phyloP scores from a whole-genome alignment of 106 monocot species.

The Gastrodia elata region DNA sequence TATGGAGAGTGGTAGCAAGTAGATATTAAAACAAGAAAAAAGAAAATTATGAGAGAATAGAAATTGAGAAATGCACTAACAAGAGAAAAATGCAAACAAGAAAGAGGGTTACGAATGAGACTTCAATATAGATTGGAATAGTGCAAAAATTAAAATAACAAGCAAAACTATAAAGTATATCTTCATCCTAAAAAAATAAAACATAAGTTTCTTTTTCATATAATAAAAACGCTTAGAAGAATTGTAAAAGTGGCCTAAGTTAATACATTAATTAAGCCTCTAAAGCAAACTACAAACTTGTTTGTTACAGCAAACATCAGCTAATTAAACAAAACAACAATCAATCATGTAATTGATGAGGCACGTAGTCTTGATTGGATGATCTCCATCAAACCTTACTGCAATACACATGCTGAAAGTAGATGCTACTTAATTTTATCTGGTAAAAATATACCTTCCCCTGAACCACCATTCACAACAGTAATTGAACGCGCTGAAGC shows the following conservation, averaged over 20 bases:
- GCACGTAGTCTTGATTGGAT: not conserved
- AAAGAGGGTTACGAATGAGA: too few species aligned
- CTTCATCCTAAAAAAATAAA: not conserved
- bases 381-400: not conserved
- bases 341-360: not conserved
- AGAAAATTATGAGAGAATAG: too few species aligned
- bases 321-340: not conserved
- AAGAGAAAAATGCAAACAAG: too few species aligned
- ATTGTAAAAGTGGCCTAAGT: not conserved
- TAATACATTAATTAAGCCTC: not conserved
- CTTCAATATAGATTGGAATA: too few species aligned
- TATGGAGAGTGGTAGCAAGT: too few species aligned
- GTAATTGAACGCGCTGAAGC: constrained; percentile 24
- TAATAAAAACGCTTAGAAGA: not conserved
- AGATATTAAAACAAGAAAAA: too few species aligned
- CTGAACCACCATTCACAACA: constrained; percentile 16
- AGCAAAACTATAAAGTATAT: not conserved
- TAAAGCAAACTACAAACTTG: not conserved
- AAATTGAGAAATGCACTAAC: too few species aligned
- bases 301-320: not conserved
- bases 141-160: not conserved
- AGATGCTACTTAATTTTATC: not conserved
- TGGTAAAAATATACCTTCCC: constrained; percentile 8
- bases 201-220: not conserved
- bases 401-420: not conserved